Conservation (phyloP, 495 filamentous ascomycete genomes). For the Letharia lupina region DNA sequence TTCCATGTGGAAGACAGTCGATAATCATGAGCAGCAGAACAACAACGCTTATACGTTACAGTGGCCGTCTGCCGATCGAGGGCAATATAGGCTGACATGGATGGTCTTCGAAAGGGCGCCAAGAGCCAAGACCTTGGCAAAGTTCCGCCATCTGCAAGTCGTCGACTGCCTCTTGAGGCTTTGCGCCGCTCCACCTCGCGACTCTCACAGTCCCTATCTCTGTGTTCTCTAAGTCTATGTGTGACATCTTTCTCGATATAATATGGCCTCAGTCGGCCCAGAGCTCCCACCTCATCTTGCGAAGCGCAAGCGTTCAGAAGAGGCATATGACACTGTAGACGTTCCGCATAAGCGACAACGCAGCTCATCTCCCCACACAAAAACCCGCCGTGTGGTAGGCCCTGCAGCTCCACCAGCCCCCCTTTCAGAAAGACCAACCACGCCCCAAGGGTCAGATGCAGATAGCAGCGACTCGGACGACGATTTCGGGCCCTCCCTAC, state of each 20-base stretch:
- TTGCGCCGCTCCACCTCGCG: background rate
- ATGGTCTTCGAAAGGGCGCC: no score
- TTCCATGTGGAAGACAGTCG: background rate
- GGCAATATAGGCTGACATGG: background rate
- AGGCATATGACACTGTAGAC: slow-evolving; percentile 21
- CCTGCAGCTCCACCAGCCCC: slow-evolving; percentile 47
- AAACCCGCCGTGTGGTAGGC: slow-evolving; percentile 42
- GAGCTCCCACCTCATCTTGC: slow-evolving; percentile 33
- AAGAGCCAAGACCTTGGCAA: background rate
- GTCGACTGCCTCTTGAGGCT: background rate
- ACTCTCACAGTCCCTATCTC: background rate
- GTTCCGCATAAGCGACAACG: slow-evolving; percentile 19
- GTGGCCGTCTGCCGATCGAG: background rate
- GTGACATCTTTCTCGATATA: background rate
- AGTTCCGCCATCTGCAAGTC: background rate
- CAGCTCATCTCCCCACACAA: slow-evolving; percentile 28
- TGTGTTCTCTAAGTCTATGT: background rate
- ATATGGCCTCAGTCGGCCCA: slow-evolving; percentile 29
- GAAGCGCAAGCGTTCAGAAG: slow-evolving; percentile 33
- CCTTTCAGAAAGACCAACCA: slow-evolving; percentile 40
- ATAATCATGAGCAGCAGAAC: background rate
- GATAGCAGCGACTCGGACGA: slow-evolving; percentile 43
- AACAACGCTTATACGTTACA: background rate
- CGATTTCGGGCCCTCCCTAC: slow-evolving; percentile 77
- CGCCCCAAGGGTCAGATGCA: slow-evolving; percentile 27